Conservation (phyloP, 1,284 basidiomycete species). For the Naganishia sp. region DNA sequence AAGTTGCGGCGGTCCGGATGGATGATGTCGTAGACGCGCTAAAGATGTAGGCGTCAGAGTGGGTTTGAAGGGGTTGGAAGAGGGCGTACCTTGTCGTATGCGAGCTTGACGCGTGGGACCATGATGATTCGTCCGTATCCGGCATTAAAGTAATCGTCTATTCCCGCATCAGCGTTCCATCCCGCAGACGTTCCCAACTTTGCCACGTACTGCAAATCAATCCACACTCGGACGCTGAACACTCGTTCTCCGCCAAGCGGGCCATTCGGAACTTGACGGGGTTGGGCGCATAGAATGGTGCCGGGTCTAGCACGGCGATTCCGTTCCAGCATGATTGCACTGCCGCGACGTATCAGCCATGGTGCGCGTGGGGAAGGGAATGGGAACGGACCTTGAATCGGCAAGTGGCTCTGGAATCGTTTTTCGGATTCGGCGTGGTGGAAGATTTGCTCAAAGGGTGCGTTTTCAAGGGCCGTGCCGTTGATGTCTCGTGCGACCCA, state of each 20-base stretch:
- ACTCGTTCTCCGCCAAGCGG: conserved; percentile 72
- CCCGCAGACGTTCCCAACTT: neutral
- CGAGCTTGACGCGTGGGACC: conserved; percentile 92
- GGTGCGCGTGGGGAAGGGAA: neutral
- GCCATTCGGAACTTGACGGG: conserved; percentile 94
- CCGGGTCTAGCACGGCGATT: conserved; percentile 87
- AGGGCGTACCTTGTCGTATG: conserved; percentile 75
- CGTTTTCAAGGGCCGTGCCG: conserved; percentile 93
- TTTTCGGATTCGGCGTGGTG: conserved; percentile 72
- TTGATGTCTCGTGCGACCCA: conserved; percentile 98
- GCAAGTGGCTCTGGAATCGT: conserved; percentile 84
- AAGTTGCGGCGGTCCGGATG: conserved; percentile 84
- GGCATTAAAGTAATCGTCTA: conserved; percentile 75
- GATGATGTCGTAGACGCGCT: conserved; percentile 90
- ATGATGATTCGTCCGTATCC: conserved; percentile 94
- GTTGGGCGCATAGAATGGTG: conserved; percentile 83
- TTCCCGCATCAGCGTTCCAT: neutral
- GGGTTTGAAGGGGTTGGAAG: neutral
- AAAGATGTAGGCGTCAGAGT: conserved; percentile 17
- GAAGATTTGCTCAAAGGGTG: conserved; percentile 89
- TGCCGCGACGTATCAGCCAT: conserved; percentile 23
- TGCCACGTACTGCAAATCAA: conserved; percentile 78
- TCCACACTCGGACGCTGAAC: conserved; percentile 88
- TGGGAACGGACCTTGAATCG: conserved; percentile 63
- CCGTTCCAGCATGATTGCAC: conserved; percentile 98